Conservation (phyloP, 2,329 filamentous ascomycete genomes). For the Fusarium irregulare region DNA sequence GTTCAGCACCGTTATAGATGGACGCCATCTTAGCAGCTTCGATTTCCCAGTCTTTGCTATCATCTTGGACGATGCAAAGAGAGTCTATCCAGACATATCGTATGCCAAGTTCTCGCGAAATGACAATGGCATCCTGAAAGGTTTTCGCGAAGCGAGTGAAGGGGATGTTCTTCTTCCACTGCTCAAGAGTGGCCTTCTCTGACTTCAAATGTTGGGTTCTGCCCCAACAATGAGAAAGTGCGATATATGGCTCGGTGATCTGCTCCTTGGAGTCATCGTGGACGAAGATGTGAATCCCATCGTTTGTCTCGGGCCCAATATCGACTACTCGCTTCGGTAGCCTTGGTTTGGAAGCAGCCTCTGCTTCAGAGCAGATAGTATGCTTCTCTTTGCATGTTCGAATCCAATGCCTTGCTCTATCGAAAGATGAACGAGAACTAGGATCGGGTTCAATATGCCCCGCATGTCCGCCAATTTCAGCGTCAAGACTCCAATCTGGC, state of each 20-base stretch:
- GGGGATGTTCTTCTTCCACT: slow-evolving; percentile 37
- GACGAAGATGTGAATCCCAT: slow-evolving; percentile 32
- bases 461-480: slow-evolving; percentile 22
- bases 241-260: slow-evolving; percentile 31
- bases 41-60: slow-evolving; percentile 40
- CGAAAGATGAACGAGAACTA: slow-evolving; percentile 13
- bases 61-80: slow-evolving; percentile 46
- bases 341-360: background rate
- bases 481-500: slow-evolving; percentile 6
- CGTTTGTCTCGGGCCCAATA: slow-evolving; percentile 30
- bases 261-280: slow-evolving; percentile 16
- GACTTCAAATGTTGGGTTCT: slow-evolving; percentile 25
- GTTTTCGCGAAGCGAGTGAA: slow-evolving; percentile 29
- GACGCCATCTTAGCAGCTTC: slow-evolving; percentile 47
- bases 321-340: slow-evolving; percentile 39
- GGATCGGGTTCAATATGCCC: slow-evolving; percentile 32
- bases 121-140: slow-evolving; percentile 35
- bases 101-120: slow-evolving; percentile 37
- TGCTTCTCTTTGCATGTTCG: slow-evolving; percentile 27
- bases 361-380: slow-evolving; percentile 29
- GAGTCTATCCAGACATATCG: slow-evolving; percentile 46
- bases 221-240: slow-evolving; percentile 43
- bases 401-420: slow-evolving; percentile 36
- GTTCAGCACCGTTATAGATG: slow-evolving; percentile 42
- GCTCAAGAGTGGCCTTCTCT: slow-evolving; percentile 12